A percentile compares a stretch with the other conserved stretches of the same genome.
phyloP scores from a whole-genome alignment of 495 filamentous ascomycete species.

The Cercophora samala region DNA sequence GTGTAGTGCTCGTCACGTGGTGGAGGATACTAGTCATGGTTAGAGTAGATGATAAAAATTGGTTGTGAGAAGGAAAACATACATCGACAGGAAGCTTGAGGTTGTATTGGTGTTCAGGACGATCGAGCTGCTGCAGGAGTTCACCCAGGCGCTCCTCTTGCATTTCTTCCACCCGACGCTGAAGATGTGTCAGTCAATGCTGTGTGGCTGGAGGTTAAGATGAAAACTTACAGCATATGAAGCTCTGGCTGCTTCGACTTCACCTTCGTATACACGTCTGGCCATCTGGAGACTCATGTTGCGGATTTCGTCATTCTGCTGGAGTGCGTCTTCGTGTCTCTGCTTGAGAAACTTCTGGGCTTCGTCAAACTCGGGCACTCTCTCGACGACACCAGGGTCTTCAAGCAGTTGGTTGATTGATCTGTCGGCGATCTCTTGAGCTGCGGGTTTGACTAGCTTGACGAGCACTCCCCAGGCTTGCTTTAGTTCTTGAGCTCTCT shows the following conservation, averaged over 20 bases:
- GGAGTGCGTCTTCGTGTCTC: slow-evolving; percentile 27
- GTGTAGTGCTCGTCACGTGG: slow-evolving; percentile 31
- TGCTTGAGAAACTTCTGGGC: slow-evolving; percentile 33
- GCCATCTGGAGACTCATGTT: slow-evolving; percentile 21
- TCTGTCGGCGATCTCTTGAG: slow-evolving; percentile 43
- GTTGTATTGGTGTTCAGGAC: slow-evolving; percentile 35
- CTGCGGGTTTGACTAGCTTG: slow-evolving; percentile 38
- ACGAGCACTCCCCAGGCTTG: slow-evolving; percentile 38
- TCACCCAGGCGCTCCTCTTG: slow-evolving; percentile 39
- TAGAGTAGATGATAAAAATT: not conserved
- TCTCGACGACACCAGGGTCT: slow-evolving; percentile 32
- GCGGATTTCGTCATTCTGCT: slow-evolving; percentile 21
- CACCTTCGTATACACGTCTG: slow-evolving; percentile 20
- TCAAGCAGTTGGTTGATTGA: slow-evolving; percentile 36
- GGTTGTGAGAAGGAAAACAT: slow-evolving; percentile 24
- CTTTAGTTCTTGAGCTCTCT: slow-evolving; percentile 44
- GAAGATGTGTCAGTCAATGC: slow-evolving; percentile 6
- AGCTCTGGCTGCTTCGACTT: slow-evolving; percentile 16
- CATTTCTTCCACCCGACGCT: slow-evolving; percentile 28
- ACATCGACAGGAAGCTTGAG: slow-evolving; percentile 40
- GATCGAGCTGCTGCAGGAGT: slow-evolving; percentile 32
- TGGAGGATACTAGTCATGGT: slow-evolving; percentile 5
- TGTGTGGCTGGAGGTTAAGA: not conserved
- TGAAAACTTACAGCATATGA: slow-evolving; percentile 23
- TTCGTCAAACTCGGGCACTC: slow-evolving; percentile 31